Conservation (phyloP, 495 filamentous ascomycete species). For the Cairneyella variabilis region DNA sequence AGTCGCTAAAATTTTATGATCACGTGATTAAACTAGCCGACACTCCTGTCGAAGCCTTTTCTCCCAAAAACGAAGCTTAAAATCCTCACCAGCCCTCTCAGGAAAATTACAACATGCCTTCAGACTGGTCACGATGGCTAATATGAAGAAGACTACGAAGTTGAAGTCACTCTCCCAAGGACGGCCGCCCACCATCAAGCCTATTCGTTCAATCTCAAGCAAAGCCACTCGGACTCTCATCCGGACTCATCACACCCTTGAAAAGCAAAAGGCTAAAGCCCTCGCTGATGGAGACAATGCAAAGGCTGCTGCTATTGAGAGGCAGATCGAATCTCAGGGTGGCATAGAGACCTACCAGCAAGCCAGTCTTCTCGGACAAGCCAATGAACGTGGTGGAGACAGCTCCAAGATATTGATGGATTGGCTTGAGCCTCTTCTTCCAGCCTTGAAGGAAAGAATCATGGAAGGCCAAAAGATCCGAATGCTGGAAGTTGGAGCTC, state of each 20-base stretch:
- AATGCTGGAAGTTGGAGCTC: conserved; percentile 85
- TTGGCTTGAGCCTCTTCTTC: conserved; percentile 62
- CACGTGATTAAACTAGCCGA: no score
- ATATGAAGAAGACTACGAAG: conserved; percentile 32
- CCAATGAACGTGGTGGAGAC: conserved; percentile 81
- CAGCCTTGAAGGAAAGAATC: conserved; percentile 23
- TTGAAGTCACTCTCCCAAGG: conserved; percentile 59
- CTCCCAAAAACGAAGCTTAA: background rate
- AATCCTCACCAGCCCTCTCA: background rate
- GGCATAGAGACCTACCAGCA: conserved; percentile 82
- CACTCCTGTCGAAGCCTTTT: no score
- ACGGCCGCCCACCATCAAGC: conserved; percentile 56
- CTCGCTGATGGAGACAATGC: conserved; percentile 55
- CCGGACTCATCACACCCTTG: conserved; percentile 75
- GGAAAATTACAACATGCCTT: background rate
- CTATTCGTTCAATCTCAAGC: conserved; percentile 60
- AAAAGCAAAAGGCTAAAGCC: conserved; percentile 73
- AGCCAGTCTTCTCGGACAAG: conserved; percentile 86
- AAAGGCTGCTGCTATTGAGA: conserved; percentile 50
- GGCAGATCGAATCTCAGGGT: conserved; percentile 63
- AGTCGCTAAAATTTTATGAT: no score
- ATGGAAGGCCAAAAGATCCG: conserved; percentile 36
- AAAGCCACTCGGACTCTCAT: conserved; percentile 79
- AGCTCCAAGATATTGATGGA: conserved; percentile 80
- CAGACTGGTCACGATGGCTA: conserved; percentile 29